Base-by-base conservation (phyloP, 2,329 filamentous ascomycete species). In the Phaeosphaeriaceae sp. region DNA sequence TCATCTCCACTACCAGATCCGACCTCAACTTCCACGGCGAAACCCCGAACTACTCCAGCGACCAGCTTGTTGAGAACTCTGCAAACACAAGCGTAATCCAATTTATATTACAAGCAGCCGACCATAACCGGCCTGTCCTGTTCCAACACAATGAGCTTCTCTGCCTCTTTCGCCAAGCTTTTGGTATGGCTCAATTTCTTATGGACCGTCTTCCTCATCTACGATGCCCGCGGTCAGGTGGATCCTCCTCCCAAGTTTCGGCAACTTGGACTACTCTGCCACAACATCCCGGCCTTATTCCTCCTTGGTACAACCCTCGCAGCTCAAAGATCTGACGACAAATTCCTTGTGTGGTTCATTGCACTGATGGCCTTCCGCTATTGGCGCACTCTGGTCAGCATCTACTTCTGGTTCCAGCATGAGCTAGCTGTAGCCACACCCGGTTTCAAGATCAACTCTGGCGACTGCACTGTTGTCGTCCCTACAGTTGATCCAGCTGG, bases 371-470 rank as follows among this genome's bases (percentile, higher is more conserved):
- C 55, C 7, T 66, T 70, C 41, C 63, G 67, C 2, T 69, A 71
- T 44, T 71, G 62, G 58, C 62, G 66, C 2, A 67, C 62, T 1
- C 3, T 61, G 0, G 48, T 66, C 5, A 61, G 63, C 20, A 42
- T 65, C 17, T 66, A 48, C 41, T 69, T 64, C 42, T 70, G 60
- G 62, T 60, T 51, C 11, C 42, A 41, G n/a, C 70, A 72, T 45
- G 48, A 61, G 41, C 61, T 54, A 0, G 47, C 58, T 1, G 17
- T 52, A 1, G 10, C n/a, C 1, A 19, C 50, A 1, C 19, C 40
- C 0, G 22, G 41, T 1, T 25, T 48, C 33, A 59, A 60, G 46
- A 21, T 54, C 47, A 49, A 15, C 3, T 1, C 56, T 7, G 10
- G 13, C 0, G 56, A 70, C 2, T 69, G 66, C 7, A 67, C 68